Conservation (phyloP, 352 stramenopile genomes). For the Thraustochytrium striatum region DNA sequence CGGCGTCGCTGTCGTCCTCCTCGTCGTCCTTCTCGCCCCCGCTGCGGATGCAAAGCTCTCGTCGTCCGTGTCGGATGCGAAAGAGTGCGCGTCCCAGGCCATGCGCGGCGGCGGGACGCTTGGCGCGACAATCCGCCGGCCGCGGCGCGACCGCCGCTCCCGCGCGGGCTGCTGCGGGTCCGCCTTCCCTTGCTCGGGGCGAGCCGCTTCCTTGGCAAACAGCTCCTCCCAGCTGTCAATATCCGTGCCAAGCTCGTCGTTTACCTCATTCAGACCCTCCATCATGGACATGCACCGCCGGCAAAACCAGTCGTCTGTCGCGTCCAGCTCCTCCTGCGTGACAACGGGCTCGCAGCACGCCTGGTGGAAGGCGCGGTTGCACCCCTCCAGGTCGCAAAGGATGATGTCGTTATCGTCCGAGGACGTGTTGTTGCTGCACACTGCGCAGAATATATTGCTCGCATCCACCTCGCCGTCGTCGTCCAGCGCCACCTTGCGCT, state of each 20-base stretch:
- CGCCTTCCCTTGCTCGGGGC: neutral
- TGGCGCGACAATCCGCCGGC: conserved; percentile 4
- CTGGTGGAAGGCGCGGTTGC: conserved; percentile 67
- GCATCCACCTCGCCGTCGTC: conserved; percentile 45
- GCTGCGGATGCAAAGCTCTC: conserved; percentile 13
- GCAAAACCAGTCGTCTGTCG: conserved; percentile 67
- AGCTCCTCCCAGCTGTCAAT: conserved; percentile 35
- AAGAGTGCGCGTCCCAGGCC: conserved; percentile 44
- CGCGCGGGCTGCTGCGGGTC: neutral
- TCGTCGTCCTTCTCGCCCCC: neutral
- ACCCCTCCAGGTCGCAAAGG: conserved; percentile 64
- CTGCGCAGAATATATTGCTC: conserved; percentile 61
- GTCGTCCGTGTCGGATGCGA: conserved; percentile 4
- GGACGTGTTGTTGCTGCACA: conserved; percentile 58
- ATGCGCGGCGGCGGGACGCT: neutral
- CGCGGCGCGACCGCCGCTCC: conserved; percentile 9
- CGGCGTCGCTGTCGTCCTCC: neutral
- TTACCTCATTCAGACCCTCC: conserved; percentile 39
- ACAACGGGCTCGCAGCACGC: conserved; percentile 61
- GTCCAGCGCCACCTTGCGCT: neutral
- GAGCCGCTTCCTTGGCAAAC: neutral
- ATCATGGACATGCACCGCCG: conserved; percentile 56
- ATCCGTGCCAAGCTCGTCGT: conserved; percentile 35
- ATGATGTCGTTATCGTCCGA: conserved; percentile 68
- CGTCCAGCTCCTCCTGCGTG: conserved; percentile 55